Evolutionary conservation across 2,329 filamentous ascomycete species (phyloP).

Genomic region (Tolypocladium endophyticum): DNA sequence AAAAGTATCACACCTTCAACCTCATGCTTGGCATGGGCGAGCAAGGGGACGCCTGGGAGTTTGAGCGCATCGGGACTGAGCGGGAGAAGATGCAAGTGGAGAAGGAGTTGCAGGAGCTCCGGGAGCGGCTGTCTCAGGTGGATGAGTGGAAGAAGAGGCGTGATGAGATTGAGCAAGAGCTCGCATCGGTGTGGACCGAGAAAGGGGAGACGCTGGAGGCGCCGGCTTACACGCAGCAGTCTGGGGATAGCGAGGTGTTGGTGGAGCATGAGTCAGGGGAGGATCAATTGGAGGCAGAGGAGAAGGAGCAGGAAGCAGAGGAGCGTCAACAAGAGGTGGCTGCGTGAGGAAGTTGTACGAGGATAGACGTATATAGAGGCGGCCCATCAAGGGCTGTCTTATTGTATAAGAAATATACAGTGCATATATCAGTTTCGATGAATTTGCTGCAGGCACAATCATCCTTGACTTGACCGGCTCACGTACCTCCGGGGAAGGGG

Average conservation of each 20-base stretch:
- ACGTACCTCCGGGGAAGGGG: too few species aligned
- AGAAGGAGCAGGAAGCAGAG: not conserved
- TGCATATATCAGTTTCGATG: not conserved
- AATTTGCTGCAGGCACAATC: too few species aligned
- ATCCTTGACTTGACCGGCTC: too few species aligned
- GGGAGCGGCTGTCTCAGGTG: conserved; percentile 69
- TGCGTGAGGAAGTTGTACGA: not conserved
- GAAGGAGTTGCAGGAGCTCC: conserved; percentile 77
- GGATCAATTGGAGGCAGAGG: not conserved
- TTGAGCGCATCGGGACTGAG: conserved; percentile 87
- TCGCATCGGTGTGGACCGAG: conserved; percentile 54
- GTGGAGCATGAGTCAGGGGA: not conserved
- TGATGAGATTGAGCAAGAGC: conserved; percentile 72
- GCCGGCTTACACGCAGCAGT: conserved; percentile 28
- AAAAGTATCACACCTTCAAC: conserved; percentile 91
- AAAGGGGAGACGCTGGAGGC: conserved; percentile 36
- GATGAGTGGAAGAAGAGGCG: conserved; percentile 72
- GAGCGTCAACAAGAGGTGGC: not conserved
- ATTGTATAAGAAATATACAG: not conserved
- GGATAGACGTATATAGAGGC: not conserved
- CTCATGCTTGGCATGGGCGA: conserved; percentile 74
- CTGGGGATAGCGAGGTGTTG: conserved; percentile 2
- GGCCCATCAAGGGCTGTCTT: not conserved
- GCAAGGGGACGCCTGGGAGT: conserved; percentile 78
- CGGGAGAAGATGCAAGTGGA: conserved; percentile 89